These are phyloP conservation scores for Pichia sp. DNA, from an alignment of 1,139 yeast genomes.

Conservation along the genomic window DNA sequence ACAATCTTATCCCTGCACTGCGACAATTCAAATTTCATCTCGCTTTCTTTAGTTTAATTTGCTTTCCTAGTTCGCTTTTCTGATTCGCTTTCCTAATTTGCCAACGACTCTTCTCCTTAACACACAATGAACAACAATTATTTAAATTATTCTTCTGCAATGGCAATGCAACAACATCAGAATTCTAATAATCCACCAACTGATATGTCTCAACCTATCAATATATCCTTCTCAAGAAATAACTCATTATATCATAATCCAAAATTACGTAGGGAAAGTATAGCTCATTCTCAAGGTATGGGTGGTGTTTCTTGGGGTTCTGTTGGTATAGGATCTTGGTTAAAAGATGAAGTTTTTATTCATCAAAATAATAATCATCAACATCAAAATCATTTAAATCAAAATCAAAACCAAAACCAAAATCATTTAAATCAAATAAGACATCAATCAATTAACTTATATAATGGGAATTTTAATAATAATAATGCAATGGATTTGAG, in stretches of 20 bases:
- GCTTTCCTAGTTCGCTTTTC: too few relatives aligned
- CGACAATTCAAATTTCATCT: too few relatives aligned
- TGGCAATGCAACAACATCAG: constrained; percentile 16
- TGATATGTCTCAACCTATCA: constrained; percentile 29
- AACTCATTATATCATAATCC: constrained; percentile 39
- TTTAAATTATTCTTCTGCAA: constrained; percentile 9
- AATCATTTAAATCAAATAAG: too few relatives aligned
- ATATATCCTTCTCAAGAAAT: constrained; percentile 29
- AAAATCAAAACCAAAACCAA: too few relatives aligned
- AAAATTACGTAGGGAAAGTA: constrained; percentile 69
- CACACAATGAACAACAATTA: constrained; percentile 8
- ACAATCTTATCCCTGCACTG: too few relatives aligned
- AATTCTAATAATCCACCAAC: not conserved
- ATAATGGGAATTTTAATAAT: constrained; percentile 19
- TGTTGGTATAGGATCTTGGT: constrained; percentile 90
- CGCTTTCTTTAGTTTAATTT: too few relatives aligned
- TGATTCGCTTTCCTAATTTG: too few relatives aligned
- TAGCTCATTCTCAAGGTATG: constrained; percentile 95
- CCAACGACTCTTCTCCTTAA: not conserved
- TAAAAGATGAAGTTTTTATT: constrained; percentile 81
- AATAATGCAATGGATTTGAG: constrained; percentile 22
- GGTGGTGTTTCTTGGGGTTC: constrained; percentile 99
- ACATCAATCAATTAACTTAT: constrained; percentile 17
- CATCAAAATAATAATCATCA: constrained; percentile 14
- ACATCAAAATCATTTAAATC: constrained; percentile 3